A percentile compares a stretch with the other conserved stretches of the same genome.
These are phyloP conservation scores for Laetiporus sulphureus DNA, from an alignment of 1,284 basidiomycete species.

Conservation along the genomic window DNA sequence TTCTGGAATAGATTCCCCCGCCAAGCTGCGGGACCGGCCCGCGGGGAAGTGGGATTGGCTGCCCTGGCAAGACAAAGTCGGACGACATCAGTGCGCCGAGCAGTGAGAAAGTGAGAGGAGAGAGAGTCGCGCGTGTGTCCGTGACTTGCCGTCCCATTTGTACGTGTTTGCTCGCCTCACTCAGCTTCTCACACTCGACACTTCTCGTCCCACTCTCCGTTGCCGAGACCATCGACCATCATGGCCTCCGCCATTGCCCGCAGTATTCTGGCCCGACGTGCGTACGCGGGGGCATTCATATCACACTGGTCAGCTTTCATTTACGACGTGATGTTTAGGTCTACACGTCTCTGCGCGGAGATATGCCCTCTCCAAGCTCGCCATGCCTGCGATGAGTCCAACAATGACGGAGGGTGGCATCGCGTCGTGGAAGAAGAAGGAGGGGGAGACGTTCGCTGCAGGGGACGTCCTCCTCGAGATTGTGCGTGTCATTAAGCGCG, in stretches of 20 bases:
- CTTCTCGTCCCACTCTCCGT: constrained; percentile 12
- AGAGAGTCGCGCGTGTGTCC: constrained; percentile 6
- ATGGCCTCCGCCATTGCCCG: constrained; percentile 64
- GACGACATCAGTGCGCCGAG: constrained; percentile 25
- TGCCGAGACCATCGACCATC: constrained; percentile 13
- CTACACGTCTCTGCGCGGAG: constrained; percentile 77
- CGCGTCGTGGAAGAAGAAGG: constrained; percentile 94
- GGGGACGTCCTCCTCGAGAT: constrained; percentile 96
- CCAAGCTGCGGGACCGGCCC: constrained; percentile 59
- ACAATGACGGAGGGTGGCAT: constrained; percentile 99
- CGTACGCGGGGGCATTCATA: background rate
- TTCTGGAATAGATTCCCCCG: constrained; percentile 61
- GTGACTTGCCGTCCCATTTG: constrained; percentile 20
- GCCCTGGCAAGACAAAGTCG: constrained; percentile 69
- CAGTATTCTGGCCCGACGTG: constrained; percentile 58
- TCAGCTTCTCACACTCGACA: constrained; percentile 7
- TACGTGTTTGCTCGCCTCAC: constrained; percentile 19
- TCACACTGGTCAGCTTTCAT: constrained; percentile 3
- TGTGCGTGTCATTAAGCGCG: constrained; percentile 38
- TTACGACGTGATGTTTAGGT: constrained; percentile 39
- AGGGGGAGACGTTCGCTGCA: constrained; percentile 84
- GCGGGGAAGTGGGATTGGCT: constrained; percentile 61
- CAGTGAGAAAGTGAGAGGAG: constrained; percentile 5
- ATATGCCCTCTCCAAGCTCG: constrained; percentile 82
- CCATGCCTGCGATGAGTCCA: constrained; percentile 99